phyloP scores from a whole-genome alignment of 805 yeast species.

The Wickerhamomyces pijperi region DNA sequence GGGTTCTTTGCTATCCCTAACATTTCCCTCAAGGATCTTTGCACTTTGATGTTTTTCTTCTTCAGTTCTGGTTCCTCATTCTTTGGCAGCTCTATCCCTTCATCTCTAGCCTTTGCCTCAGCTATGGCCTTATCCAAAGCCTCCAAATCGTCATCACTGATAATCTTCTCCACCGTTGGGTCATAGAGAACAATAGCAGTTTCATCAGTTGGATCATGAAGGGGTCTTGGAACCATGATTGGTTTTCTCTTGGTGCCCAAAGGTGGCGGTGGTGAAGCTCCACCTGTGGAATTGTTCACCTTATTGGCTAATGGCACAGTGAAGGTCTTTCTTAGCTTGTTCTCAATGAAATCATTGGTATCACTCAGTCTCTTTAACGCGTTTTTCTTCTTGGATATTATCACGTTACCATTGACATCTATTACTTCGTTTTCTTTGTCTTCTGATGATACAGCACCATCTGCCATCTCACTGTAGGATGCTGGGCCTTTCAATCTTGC shows the following conservation, averaged over 20 bases:
- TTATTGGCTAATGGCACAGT: slow-evolving; percentile 45
- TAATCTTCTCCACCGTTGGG: slow-evolving; percentile 67
- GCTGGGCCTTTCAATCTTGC: slow-evolving; percentile 26
- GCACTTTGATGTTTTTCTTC: slow-evolving; percentile 30
- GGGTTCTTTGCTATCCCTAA: slow-evolving; percentile 56
- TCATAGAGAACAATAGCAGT: slow-evolving; percentile 91
- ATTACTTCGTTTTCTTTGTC: slow-evolving; percentile 26
- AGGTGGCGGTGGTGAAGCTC: slow-evolving; percentile 62
- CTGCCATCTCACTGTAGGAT: slow-evolving; percentile 27
- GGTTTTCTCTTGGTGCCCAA: slow-evolving; percentile 71
- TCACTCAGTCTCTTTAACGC: slow-evolving; percentile 44
- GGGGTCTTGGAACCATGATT: slow-evolving; percentile 71
- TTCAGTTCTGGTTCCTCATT: slow-evolving; percentile 12
- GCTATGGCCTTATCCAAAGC: slow-evolving; percentile 22
- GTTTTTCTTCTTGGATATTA: slow-evolving; percentile 32
- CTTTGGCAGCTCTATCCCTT: slow-evolving; percentile 13
- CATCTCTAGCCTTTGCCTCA: slow-evolving; percentile 18
- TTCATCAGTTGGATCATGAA: slow-evolving; percentile 92
- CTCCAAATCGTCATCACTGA: slow-evolving; percentile 17
- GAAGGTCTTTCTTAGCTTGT: slow-evolving; percentile 37
- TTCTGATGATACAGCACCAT: slow-evolving; percentile 14
- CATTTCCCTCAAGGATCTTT: slow-evolving; percentile 67
- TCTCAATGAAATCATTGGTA: slow-evolving; percentile 28
- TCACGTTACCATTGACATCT: slow-evolving; percentile 20
- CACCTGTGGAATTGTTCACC: slow-evolving; percentile 11